These are phyloP conservation scores for Fragaria nilgerrensis DNA, from an alignment of 306 rosid genomes.

Conservation along the genomic window DNA sequence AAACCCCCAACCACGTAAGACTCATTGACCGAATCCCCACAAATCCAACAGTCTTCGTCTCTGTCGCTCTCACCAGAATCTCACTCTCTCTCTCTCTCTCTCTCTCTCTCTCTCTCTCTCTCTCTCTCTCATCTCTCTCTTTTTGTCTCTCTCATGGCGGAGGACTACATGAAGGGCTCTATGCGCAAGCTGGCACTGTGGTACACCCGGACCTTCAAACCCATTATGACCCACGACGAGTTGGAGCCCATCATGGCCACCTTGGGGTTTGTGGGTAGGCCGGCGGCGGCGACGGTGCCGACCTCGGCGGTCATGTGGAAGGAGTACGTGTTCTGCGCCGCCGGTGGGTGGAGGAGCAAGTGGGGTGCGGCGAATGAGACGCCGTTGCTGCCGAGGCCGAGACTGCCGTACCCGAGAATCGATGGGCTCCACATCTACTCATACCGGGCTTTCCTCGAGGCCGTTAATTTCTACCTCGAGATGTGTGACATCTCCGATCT, in stretches of 20 bases:
- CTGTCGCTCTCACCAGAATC: slow-evolving; percentile 3
- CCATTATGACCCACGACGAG: slow-evolving; percentile 60
- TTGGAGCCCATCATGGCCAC: slow-evolving; percentile 55
- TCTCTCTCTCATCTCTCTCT: neutral
- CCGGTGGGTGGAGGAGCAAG: slow-evolving; percentile 26
- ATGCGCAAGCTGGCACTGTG: slow-evolving; percentile 48
- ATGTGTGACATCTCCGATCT: slow-evolving; percentile 51
- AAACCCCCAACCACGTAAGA: neutral
- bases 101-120: neutral
- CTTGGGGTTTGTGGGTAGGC: slow-evolving; percentile 45
- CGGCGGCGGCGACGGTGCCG: slow-evolving; percentile 18
- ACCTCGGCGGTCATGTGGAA: slow-evolving; percentile 28
- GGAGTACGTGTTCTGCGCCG: slow-evolving; percentile 40
- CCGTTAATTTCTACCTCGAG: slow-evolving; percentile 46
- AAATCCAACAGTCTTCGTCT: neutral
- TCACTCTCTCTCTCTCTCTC: neutral
- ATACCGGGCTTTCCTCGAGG: slow-evolving; percentile 46
- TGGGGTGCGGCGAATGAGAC: slow-evolving; percentile 1
- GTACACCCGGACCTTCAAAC: slow-evolving; percentile 51
- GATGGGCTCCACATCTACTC: slow-evolving; percentile 56
- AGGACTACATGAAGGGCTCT: slow-evolving; percentile 39
- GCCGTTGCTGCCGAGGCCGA: slow-evolving; percentile 35
- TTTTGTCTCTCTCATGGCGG: neutral
- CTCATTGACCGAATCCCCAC: slow-evolving; percentile 1
- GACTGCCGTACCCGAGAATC: slow-evolving; percentile 48